phyloP scores from a whole-genome alignment of 129 eudicot species.

The Centaurea solstitialis region DNA sequence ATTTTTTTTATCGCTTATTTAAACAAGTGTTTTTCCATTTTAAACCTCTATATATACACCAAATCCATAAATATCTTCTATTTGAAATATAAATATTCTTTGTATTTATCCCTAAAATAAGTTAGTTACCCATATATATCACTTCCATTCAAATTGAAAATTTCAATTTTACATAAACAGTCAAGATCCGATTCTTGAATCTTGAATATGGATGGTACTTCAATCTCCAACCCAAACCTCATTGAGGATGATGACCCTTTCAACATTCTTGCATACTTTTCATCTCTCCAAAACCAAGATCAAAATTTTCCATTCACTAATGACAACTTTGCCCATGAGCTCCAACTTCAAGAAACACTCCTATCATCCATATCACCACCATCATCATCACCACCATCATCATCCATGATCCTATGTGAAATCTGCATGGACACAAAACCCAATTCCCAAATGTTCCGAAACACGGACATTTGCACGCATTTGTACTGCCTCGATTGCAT shows the following conservation, averaged over 20 bases:
- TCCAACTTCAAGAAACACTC: constrained; percentile 31
- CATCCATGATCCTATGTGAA: constrained; percentile 11
- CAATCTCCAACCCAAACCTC: background rate
- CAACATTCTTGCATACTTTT: constrained; percentile 23
- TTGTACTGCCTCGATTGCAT: constrained; percentile 26
- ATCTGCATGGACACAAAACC: constrained; percentile 34
- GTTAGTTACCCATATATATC: no score
- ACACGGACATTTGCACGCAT: constrained; percentile 13
- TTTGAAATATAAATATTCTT: no score
- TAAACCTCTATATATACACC: no score
- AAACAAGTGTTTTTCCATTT: no score
- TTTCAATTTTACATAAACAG: background rate
- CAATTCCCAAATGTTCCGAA: constrained; percentile 6
- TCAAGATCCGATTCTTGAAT: background rate
- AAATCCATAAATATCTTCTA: no score
- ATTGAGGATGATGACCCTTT: background rate
- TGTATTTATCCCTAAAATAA: no score
- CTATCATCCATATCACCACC: background rate
- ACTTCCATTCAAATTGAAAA: no score
- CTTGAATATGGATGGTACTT: background rate
- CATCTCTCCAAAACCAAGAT: constrained; percentile 20
- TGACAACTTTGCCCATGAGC: constrained; percentile 29
- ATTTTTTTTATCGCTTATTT: no score
- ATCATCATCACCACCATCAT: constrained; percentile 1
- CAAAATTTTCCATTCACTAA: constrained; percentile 26